Evolutionary conservation across 2,329 filamentous ascomycete genomes (phyloP).

Genomic region (Fusarium coicis): DNA sequence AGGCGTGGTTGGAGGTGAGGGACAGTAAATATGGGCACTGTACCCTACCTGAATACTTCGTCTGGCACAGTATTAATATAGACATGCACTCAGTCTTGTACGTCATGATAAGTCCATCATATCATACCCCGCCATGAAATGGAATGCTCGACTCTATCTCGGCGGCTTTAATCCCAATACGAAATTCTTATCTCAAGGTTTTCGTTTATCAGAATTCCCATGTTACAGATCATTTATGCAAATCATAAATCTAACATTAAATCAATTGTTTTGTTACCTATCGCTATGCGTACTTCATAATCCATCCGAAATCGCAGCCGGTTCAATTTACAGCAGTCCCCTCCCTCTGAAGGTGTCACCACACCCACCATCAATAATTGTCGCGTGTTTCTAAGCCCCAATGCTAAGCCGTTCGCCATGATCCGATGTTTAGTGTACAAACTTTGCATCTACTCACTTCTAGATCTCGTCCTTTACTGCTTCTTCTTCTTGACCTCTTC

Average conservation of each 20-base stretch:
- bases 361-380: constrained; percentile 8
- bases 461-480: constrained; percentile 13
- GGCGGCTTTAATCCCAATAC: neutral
- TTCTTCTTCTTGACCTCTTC: constrained; percentile 43
- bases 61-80: constrained; percentile 1
- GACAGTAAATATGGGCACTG: neutral
- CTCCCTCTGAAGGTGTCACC: constrained; percentile 2
- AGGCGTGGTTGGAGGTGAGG: constrained; percentile 16
- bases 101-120: constrained; percentile 30
- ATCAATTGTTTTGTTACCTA: constrained; percentile 15
- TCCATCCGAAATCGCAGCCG: neutral
- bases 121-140: constrained; percentile 26
- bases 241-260: neutral
- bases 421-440: constrained; percentile 26
- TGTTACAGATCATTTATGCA: neutral
- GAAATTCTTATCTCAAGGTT: neutral
- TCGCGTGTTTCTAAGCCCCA: constrained; percentile 3
- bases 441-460: neutral
- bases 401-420: constrained; percentile 23
- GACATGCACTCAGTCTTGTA: neutral
- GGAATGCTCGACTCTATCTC: constrained; percentile 1
- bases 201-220: neutral
- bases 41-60: neutral
- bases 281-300: constrained; percentile 22
- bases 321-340: constrained; percentile 1